Evolutionary conservation across 257 asterid genomes (phyloP).

Genomic region (Nicotiana otophora): DNA sequence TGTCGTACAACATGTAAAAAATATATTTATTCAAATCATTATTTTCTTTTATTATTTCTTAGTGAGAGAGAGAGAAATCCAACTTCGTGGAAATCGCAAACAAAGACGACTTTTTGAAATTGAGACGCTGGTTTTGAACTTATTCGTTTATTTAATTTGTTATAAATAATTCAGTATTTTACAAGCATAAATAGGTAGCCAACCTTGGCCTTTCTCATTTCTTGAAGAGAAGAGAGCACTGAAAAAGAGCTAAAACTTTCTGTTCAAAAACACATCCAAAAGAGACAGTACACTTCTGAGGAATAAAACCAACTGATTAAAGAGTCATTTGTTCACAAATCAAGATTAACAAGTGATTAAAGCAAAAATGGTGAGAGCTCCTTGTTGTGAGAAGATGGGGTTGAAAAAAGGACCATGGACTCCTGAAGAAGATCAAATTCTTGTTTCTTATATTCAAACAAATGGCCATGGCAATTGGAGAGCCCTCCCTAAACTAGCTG

Average conservation of each 20-base stretch:
- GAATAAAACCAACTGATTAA: background rate
- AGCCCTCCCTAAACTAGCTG: conserved; percentile 76
- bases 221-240: background rate
- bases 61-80: conserved; percentile 16
- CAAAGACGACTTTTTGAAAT: conserved; percentile 11
- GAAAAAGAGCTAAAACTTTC: background rate
- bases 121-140: conserved; percentile 30
- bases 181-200: conserved; percentile 42
- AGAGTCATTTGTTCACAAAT: background rate
- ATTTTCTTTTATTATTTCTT: background rate
- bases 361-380: conserved; percentile 73
- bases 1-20: background rate
- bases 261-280: background rate
- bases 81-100: conserved; percentile 40
- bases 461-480: conserved; percentile 82
- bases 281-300: background rate
- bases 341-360: background rate
- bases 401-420: conserved; percentile 86
- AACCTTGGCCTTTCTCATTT: background rate
- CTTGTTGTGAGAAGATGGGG: conserved; percentile 81
- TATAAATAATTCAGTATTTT: background rate
- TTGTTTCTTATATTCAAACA: conserved; percentile 37
- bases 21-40: background rate
- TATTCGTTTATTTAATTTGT: background rate
- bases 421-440: conserved; percentile 57